Base-by-base conservation (phyloP, 2,329 filamentous ascomycete genomes). In the Acrocalymma vagum region DNA sequence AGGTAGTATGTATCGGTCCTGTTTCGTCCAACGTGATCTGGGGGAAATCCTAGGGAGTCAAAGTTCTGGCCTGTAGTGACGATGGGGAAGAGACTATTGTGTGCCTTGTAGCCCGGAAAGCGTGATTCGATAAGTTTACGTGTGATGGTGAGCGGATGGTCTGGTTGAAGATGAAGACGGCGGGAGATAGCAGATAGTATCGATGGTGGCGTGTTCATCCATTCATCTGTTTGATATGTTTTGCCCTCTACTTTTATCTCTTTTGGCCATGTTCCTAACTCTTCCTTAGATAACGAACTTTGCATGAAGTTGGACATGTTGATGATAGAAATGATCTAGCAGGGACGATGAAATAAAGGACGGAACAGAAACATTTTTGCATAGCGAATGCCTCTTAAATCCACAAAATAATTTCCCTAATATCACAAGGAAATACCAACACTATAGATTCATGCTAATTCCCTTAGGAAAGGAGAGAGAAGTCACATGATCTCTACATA, bases 1-100 rank as follows among this genome's bases (percentile, higher is more conserved):
- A 99, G 74, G 71, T 99, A 99, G 77, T 97, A 99, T 1, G 94
- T 97, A 72, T 99, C 94, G 10, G 89, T 93, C 55, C 83, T 84
- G 53, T 83, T 88, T 34, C 94, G 86, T 45, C 94, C 94, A 4
- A 91, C 88, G 61, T 99, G 94, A 67, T 96, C 88, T 6, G 78
- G 62, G 0, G 92, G 87, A 65, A 99, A 97, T 29, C 92, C 92
- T 6, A 99, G 78, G n/a, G 92, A 94, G 72, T 99, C 94, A 66
- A 99, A 99, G 70, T 99, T 99, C 65, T 96, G 88, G 9, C 78
- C 72, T 2, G 90, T 88, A 22, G 87, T 85, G 16, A 97, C 94
- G 26, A 96, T 84, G 1, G 94, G 93, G 54, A 87, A 85, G 60
- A 92, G 83, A 38, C 83, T 77, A 62, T 90, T 90, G 76, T 96